phyloP scores from a whole-genome alignment of 768 basidiomycete genomes.

The Auriculariales sp. region DNA sequence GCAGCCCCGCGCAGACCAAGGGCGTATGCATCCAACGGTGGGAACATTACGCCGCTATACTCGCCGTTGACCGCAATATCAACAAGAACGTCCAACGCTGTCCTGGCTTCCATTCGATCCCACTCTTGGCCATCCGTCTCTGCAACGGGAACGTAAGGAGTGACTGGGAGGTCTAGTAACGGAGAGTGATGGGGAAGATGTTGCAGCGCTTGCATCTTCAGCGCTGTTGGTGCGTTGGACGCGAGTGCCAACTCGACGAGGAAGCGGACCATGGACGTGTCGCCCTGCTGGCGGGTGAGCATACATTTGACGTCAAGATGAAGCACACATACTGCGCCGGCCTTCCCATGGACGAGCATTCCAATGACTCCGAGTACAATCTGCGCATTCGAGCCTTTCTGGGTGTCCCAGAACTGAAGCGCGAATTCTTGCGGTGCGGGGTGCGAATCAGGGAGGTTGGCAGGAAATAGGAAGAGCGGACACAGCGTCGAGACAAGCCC shows the following conservation, averaged over 20 bases:
- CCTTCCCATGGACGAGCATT: slow-evolving; percentile 68
- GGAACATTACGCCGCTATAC: slow-evolving; percentile 41
- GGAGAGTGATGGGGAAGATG: not conserved
- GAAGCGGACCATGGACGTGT: slow-evolving; percentile 37
- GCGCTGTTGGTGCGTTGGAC: slow-evolving; percentile 77
- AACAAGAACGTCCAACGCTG: slow-evolving; percentile 71
- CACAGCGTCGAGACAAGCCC: slow-evolving; percentile 52
- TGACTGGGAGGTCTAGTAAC: slow-evolving; percentile 19
- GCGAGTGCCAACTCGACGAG: slow-evolving; percentile 79
- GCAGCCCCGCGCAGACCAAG: slow-evolving; percentile 68
- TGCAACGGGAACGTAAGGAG: slow-evolving; percentile 63
- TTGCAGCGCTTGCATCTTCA: slow-evolving; percentile 41
- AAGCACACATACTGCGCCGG: slow-evolving; percentile 34
- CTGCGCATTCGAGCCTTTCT: slow-evolving; percentile 69
- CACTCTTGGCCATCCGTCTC: slow-evolving; percentile 85
- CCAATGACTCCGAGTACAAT: slow-evolving; percentile 76
- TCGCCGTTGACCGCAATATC: slow-evolving; percentile 80
- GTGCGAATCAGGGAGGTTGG: slow-evolving; percentile 39
- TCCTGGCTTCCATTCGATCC: slow-evolving; percentile 71
- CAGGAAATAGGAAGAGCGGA: slow-evolving; percentile 57
- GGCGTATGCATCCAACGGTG: slow-evolving; percentile 46
- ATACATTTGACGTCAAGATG: not conserved
- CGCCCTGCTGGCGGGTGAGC: not conserved
- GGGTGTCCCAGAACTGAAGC: slow-evolving; percentile 90
- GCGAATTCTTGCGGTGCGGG: slow-evolving; percentile 78